Percentiles rank a stretch among this genome's conserved stretches.
phyloP scores from a whole-genome alignment of 495 filamentous ascomycete genomes.

The Aspergillus indologenus region DNA sequence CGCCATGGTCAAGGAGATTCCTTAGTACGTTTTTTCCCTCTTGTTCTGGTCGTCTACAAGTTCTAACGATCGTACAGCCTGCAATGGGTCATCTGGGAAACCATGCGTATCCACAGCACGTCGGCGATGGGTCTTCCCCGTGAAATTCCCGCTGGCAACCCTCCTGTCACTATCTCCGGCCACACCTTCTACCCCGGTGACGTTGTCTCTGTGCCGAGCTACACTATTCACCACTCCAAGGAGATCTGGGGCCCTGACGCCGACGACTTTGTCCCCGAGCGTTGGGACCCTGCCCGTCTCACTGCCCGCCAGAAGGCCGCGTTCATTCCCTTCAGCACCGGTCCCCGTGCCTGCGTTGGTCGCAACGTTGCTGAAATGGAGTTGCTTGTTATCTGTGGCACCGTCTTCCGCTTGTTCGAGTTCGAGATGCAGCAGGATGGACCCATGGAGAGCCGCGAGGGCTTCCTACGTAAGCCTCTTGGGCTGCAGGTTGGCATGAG shows the following conservation, averaged over 20 bases:
- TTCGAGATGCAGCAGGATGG: constrained; percentile 67
- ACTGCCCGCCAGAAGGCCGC: constrained; percentile 68
- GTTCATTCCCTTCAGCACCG: constrained; percentile 84
- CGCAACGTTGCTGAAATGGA: constrained; percentile 94
- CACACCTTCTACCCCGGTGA: constrained; percentile 71
- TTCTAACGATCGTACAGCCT: constrained; percentile 38
- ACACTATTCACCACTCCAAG: constrained; percentile 79
- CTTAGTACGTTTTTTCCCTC: constrained; percentile 50
- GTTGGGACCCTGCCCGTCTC: constrained; percentile 58
- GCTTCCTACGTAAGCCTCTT: constrained; percentile 86
- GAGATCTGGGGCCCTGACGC: constrained; percentile 80
- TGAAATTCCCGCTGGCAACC: constrained; percentile 61
- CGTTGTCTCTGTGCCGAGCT: constrained; percentile 79
- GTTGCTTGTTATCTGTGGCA: constrained; percentile 73
- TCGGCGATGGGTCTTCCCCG: constrained; percentile 86
- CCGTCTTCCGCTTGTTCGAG: constrained; percentile 72
- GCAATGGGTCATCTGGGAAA: constrained; percentile 79
- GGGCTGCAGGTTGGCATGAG: constrained; percentile 69
- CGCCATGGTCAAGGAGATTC: constrained; percentile 69
- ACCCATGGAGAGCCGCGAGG: constrained; percentile 75
- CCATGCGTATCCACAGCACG: constrained; percentile 84
- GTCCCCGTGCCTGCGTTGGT: constrained; percentile 79
- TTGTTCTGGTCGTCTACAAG: not conserved
- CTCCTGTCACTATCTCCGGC: constrained; percentile 51
- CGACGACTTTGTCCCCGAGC: constrained; percentile 76